Percentiles rank a stretch among this genome's conserved stretches.
Conservation (phyloP, 1,139 yeast genomes). For the Scheffersomyces segobiensis region DNA sequence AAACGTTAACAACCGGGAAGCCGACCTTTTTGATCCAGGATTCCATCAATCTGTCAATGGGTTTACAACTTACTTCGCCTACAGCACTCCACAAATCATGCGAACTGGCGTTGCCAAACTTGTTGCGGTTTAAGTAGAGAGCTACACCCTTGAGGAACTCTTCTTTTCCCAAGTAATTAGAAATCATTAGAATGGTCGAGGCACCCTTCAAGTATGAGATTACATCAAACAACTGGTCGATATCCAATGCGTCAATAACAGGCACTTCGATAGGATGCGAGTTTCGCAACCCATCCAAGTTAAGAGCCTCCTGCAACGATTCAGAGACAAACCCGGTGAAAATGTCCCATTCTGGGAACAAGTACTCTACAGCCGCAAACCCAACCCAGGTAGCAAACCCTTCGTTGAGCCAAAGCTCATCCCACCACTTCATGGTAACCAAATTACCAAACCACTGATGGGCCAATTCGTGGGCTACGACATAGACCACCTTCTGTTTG, state of each 20-base stretch:
- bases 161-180: slow-evolving; percentile 67
- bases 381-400: slow-evolving; percentile 91
- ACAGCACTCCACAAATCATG: slow-evolving; percentile 80
- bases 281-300: slow-evolving; percentile 69
- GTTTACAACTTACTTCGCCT: slow-evolving; percentile 71
- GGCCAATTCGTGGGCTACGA: slow-evolving; percentile 86
- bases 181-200: slow-evolving; percentile 70
- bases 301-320: slow-evolving; percentile 67
- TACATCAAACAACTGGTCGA: slow-evolving; percentile 82
- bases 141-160: slow-evolving; percentile 72
- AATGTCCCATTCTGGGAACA: slow-evolving; percentile 85
- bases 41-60: slow-evolving; percentile 71
- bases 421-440: slow-evolving; percentile 96
- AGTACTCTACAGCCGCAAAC: slow-evolving; percentile 72
- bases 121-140: slow-evolving; percentile 64
- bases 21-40: slow-evolving; percentile 85
- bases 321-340: slow-evolving; percentile 74
- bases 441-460: slow-evolving; percentile 94
- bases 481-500: slow-evolving; percentile 80
- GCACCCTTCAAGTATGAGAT: slow-evolving; percentile 85
- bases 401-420: slow-evolving; percentile 87
- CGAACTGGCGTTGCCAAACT: slow-evolving; percentile 76
- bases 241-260: slow-evolving; percentile 75
- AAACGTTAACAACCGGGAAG: slow-evolving; percentile 76
- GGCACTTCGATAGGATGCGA: slow-evolving; percentile 90